phyloP scores from a whole-genome alignment of 768 basidiomycete species.

The Naematelia encephala region DNA sequence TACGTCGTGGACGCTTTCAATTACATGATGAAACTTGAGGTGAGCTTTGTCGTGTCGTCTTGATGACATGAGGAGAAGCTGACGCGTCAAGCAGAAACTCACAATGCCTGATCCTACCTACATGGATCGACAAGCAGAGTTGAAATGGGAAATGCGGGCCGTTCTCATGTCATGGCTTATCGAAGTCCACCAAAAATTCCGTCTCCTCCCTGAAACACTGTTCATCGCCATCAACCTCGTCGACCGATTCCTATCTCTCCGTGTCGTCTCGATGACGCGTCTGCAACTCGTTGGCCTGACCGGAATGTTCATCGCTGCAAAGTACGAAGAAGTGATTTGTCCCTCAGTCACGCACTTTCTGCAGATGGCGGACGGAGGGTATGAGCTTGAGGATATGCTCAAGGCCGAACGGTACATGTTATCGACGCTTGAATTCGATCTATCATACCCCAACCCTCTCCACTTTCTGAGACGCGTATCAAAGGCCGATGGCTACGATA shows the following conservation, averaged over 20 bases:
- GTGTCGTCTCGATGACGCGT: slow-evolving; percentile 74
- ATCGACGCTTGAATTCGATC: slow-evolving; percentile 77
- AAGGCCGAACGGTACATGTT: slow-evolving; percentile 86
- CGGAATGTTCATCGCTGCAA: slow-evolving; percentile 80
- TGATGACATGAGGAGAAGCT: slow-evolving; percentile 1
- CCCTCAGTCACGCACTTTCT: slow-evolving; percentile 79
- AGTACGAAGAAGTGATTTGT: slow-evolving; percentile 88
- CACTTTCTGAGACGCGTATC: slow-evolving; percentile 82
- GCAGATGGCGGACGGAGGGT: slow-evolving; percentile 72
- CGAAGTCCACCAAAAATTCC: slow-evolving; percentile 82
- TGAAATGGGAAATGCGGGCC: slow-evolving; percentile 85
- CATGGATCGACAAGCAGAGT: slow-evolving; percentile 73
- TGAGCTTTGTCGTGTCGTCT: slow-evolving; percentile 48
- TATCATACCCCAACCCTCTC: slow-evolving; percentile 83
- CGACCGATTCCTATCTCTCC: slow-evolving; percentile 64
- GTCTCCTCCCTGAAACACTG: slow-evolving; percentile 81
- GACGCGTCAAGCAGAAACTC: slow-evolving; percentile 55
- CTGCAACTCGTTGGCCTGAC: slow-evolving; percentile 88
- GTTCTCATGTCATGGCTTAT: slow-evolving; percentile 91
- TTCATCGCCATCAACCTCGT: slow-evolving; percentile 83
- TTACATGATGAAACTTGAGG: slow-evolving; percentile 83
- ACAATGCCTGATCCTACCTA: slow-evolving; percentile 82
- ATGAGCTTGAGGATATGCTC: slow-evolving; percentile 73
- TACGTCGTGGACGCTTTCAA: slow-evolving; percentile 91
- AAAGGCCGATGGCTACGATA: slow-evolving; percentile 89